phyloP scores from a whole-genome alignment of 176 grass and related monocot genomes.

The Hsuehochloa calcarea region DNA sequence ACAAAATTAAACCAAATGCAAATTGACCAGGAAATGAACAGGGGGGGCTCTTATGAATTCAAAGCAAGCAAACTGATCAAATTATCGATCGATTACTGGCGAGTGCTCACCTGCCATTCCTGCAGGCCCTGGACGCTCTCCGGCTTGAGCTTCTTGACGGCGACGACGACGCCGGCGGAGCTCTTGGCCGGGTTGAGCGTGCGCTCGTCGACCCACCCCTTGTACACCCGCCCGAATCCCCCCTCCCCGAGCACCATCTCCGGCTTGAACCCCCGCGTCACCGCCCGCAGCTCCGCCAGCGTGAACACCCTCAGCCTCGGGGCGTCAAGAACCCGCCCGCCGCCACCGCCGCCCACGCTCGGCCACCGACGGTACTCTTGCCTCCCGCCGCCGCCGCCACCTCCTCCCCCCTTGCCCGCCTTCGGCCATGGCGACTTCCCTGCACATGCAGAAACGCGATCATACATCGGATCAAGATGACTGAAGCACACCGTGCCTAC shows the following conservation, averaged over 20 bases:
- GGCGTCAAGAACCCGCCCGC: slow-evolving; percentile 49
- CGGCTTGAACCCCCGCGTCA: slow-evolving; percentile 67
- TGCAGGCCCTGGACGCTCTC: slow-evolving; percentile 78
- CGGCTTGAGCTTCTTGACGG: slow-evolving; percentile 81
- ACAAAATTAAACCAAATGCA: neutral
- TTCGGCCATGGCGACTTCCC: neutral
- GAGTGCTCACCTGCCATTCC: slow-evolving; percentile 62
- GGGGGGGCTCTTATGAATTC: neutral
- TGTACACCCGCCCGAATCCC: slow-evolving; percentile 75
- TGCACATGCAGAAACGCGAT: neutral
- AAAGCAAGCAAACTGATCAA: neutral
- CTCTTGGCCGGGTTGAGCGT: slow-evolving; percentile 63
- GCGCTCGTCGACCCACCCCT: slow-evolving; percentile 77
- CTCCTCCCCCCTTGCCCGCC: slow-evolving; percentile 5
- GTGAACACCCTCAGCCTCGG: slow-evolving; percentile 65
- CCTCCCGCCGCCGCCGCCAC: neutral
- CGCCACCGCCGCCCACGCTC: neutral
- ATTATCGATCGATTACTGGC: neutral
- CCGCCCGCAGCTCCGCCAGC: slow-evolving; percentile 54
- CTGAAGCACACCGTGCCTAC: neutral
- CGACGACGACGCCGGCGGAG: slow-evolving; percentile 58
- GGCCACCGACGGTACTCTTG: neutral
- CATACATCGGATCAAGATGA: neutral
- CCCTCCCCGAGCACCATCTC: slow-evolving; percentile 79
- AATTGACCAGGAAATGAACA: neutral